A percentile compares a stretch with the other conserved stretches of the same genome.
phyloP scores from a whole-genome alignment of 1,284 basidiomycete species.

The Pascua sp. region DNA sequence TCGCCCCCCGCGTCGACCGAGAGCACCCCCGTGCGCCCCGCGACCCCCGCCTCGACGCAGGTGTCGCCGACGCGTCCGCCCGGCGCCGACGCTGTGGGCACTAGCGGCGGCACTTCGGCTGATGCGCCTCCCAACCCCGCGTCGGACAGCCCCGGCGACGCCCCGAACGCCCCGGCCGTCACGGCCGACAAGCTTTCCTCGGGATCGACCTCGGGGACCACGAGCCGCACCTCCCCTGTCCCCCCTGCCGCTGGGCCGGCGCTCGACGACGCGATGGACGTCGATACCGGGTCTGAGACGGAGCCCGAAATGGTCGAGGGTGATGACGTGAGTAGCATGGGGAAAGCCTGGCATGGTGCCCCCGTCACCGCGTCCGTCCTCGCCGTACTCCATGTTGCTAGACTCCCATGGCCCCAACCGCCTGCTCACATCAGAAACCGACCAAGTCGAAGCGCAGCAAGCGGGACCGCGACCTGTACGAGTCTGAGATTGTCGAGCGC shows the following conservation, averaged over 20 bases:
- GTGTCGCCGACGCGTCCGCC: slow-evolving; percentile 6
- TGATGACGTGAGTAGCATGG: too few species aligned
- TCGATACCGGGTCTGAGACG: background rate
- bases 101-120: background rate
- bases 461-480: slow-evolving; percentile 23
- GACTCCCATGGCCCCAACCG: too few species aligned
- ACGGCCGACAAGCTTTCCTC: background rate
- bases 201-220: too few species aligned
- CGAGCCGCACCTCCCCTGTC: too few species aligned
- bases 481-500: slow-evolving; percentile 34
- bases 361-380: too few species aligned
- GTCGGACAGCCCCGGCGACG: too few species aligned
- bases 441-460: slow-evolving; percentile 3
- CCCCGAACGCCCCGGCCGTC: background rate
- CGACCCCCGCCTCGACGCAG: slow-evolving; percentile 1
- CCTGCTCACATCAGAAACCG: slow-evolving; percentile 3
- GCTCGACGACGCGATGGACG: background rate
- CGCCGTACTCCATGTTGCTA: too few species aligned
- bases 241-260: too few species aligned
- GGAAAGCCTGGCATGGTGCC: too few species aligned
- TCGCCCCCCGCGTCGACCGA: slow-evolving; percentile 28
- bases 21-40: slow-evolving; percentile 27
- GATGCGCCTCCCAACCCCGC: slow-evolving; percentile 8
- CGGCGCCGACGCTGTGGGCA: slow-evolving; percentile 1
- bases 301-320: too few species aligned